Base-by-base conservation (phyloP, 495 filamentous ascomycete species). In the Zalerion maritima region DNA sequence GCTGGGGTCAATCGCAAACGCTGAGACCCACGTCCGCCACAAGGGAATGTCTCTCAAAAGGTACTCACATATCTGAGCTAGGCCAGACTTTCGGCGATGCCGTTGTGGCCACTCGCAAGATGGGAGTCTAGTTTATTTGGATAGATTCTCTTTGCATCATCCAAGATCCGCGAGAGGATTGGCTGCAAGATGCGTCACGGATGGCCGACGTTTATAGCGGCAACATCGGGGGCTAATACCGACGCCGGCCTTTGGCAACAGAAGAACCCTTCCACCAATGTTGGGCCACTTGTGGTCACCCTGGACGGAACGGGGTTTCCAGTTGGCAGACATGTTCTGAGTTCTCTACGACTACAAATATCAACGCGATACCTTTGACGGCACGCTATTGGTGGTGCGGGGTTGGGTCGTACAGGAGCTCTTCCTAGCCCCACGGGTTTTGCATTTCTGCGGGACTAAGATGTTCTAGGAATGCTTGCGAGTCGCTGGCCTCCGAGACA, bases 351-450 rank as follows among this genome's bases (percentile, higher is more conserved):
- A n/a, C n/a, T n/a, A n/a, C n/a, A n/a, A n/a, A n/a, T n/a, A n/a
- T 8, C 12, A 21, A 3, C 16, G n/a, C 14, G 12, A 6, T 11
- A 12, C 21, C 18, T 8, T 24, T 15, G 18, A 16, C 8, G 14
- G 26, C 14, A 16, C 23, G 12, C 21, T 23, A 14, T 20, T 24
- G 19, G 21, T 17, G 17, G 7, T 33, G 11, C 21, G 38, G 15
- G 38, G 15, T 7, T 41, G 38, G 35, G 29, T 38, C 14, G n/a
- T 41, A n/a, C 38, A 41, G 25, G 38, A 41, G 24, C 21, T 28
- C n/a, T 12, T 24, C 15, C 35, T 38, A 3, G 28, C 38, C n/a
- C 28, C 21, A 10, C 28, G 38, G 4, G 9, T 29, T 2, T 21
- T 41, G 14, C 20, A 33, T n/a, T 38, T 41, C 27, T 28, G 24